These are phyloP conservation scores for Lepidium aucheri DNA, from an alignment of 345 rosid species.

Conservation along the genomic window DNA sequence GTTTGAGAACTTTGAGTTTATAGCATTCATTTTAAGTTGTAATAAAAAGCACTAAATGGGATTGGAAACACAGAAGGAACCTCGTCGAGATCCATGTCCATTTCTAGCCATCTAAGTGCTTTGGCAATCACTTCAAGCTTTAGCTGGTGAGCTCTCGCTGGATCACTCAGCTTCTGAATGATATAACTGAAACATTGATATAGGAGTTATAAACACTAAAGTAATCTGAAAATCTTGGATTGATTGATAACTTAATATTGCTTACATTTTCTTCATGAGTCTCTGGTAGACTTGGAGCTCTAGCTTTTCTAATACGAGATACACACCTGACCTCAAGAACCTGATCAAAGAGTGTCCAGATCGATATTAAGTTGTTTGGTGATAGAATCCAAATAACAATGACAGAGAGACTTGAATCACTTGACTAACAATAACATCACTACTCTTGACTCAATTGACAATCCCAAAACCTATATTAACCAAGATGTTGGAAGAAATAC, in stretches of 20 bases:
- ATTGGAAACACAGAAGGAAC: conserved; percentile 22
- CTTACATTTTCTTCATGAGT: conserved; percentile 89
- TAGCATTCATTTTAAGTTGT: not conserved
- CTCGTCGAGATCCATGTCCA: conserved; percentile 96
- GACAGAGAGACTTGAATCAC: too few relatives aligned
- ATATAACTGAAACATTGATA: conserved; percentile 45
- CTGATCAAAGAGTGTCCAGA: conserved; percentile 23
- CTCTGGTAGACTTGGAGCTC: conserved; percentile 98
- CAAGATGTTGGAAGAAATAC: conserved; percentile 11
- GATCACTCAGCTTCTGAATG: conserved; percentile 76
- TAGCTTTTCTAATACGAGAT: conserved; percentile 91
- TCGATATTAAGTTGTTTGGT: not conserved
- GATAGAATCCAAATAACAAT: not conserved
- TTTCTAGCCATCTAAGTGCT: conserved; percentile 87
- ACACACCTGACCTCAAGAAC: conserved; percentile 91
- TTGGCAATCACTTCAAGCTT: conserved; percentile 85
- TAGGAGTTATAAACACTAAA: not conserved
- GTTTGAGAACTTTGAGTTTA: conserved; percentile 1
- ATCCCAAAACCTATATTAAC: not conserved
- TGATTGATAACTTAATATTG: not conserved
- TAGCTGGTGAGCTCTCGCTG: conserved; percentile 89
- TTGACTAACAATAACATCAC: not conserved
- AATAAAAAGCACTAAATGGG: not conserved
- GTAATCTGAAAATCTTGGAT: not conserved
- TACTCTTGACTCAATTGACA: not conserved